Percentiles rank a stretch among this genome's conserved stretches.
These are phyloP conservation scores for Cyberlindnera xylosilytica DNA, from an alignment of 805 yeast species.

Conservation along the genomic window DNA sequence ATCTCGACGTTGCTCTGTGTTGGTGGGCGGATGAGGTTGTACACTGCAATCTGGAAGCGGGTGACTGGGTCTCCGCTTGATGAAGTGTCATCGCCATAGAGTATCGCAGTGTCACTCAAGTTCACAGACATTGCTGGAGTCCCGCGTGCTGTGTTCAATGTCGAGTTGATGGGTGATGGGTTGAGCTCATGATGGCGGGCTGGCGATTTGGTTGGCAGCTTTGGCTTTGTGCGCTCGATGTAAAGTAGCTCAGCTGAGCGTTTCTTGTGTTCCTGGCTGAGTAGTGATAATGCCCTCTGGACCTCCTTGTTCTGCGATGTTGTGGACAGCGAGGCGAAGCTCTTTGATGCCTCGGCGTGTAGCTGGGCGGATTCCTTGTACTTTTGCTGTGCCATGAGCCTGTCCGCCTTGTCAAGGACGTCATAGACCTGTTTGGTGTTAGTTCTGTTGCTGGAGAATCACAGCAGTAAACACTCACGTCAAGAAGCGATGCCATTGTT, in stretches of 20 bases:
- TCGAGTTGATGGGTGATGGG: conserved; percentile 4
- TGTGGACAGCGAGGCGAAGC: conserved; percentile 28
- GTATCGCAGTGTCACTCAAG: conserved; percentile 8
- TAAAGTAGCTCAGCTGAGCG: conserved; percentile 30
- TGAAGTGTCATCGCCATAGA: conserved; percentile 1
- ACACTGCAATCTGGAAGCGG: conserved; percentile 22
- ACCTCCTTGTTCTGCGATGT: conserved; percentile 28
- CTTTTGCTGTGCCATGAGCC: conserved; percentile 41
- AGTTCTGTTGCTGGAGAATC: not conserved
- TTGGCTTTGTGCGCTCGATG: conserved; percentile 3
- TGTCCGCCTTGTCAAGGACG: conserved; percentile 49
- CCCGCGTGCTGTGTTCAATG: conserved; percentile 1
- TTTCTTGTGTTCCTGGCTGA: conserved; percentile 28
- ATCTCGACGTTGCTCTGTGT: conserved; percentile 4
- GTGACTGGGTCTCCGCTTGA: conserved; percentile 19
- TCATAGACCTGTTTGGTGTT: not conserved
- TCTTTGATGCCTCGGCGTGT: conserved; percentile 36
- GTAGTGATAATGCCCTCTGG: conserved; percentile 27
- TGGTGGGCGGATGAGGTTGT: conserved; percentile 23
- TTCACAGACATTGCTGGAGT: conserved; percentile 4
- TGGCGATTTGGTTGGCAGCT: conserved; percentile 1
- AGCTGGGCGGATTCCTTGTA: conserved; percentile 36
- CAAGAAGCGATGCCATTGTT: not conserved
- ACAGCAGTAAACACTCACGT: not conserved
- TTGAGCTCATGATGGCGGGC: not conserved